These are phyloP conservation scores for Pleurotus djamor DNA, from an alignment of 768 basidiomycete species.

Conservation along the genomic window DNA sequence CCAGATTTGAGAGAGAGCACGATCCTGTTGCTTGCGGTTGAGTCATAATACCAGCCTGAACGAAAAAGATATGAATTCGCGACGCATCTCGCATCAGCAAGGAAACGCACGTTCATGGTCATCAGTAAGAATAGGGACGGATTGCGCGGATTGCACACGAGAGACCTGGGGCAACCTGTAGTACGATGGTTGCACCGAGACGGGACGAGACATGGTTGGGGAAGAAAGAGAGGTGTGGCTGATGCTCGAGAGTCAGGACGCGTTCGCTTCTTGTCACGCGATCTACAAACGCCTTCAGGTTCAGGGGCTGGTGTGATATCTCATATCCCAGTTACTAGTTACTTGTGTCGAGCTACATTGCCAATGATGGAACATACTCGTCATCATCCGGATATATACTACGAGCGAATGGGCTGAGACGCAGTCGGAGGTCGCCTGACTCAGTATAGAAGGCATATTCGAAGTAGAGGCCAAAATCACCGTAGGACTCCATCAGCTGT, in stretches of 20 bases:
- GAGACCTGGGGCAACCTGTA: background rate
- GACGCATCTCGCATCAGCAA: too few relatives aligned
- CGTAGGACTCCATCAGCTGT: background rate
- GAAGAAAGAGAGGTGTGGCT: background rate
- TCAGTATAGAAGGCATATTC: conserved; percentile 9
- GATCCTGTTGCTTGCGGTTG: conserved; percentile 80
- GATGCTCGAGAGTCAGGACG: background rate
- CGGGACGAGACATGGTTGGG: background rate
- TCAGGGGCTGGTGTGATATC: too few relatives aligned
- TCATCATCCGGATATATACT: conserved; percentile 40
- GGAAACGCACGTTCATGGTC: conserved; percentile 69
- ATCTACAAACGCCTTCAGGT: background rate
- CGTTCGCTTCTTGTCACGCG: background rate
- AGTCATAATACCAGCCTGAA: conserved; percentile 82
- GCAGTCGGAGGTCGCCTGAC: conserved; percentile 24
- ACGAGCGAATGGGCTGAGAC: conserved; percentile 33
- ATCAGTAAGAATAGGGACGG: conserved; percentile 53
- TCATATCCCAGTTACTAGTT: background rate
- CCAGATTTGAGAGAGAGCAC: conserved; percentile 86
- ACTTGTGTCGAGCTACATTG: background rate
- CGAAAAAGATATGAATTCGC: background rate
- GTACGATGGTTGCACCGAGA: background rate
- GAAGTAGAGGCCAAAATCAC: conserved; percentile 13
- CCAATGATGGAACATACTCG: conserved; percentile 21
- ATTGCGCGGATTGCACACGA: conserved; percentile 14